A percentile compares a stretch with the other conserved stretches of the same genome.
Evolutionary conservation across 331 rosid species (phyloP).

Genomic region (Telfairia occidentalis): DNA sequence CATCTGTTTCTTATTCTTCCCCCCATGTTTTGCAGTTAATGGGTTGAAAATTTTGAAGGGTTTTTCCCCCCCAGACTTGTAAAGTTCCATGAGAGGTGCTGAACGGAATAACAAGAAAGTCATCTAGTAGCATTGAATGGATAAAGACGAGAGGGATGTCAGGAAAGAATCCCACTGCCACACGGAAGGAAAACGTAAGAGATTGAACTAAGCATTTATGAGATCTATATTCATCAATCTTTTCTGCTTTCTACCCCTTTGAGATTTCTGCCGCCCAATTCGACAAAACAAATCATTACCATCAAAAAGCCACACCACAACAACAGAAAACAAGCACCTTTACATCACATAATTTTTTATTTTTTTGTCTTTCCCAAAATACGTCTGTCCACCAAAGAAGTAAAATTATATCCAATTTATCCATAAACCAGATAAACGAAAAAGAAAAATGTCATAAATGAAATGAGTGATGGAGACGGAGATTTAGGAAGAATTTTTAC

Average conservation of each 20-base stretch:
- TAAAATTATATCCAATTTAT: background rate
- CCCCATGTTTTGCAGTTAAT: background rate
- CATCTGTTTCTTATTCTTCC: background rate
- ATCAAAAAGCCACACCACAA: background rate
- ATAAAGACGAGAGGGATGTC: constrained; percentile 1
- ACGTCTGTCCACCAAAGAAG: background rate
- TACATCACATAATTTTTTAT: background rate
- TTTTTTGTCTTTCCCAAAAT: background rate
- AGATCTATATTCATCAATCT: background rate
- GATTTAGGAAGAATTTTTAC: background rate
- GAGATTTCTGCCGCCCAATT: background rate
- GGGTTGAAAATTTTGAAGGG: background rate
- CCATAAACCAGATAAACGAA: background rate
- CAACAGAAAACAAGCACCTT: background rate
- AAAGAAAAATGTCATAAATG: background rate
- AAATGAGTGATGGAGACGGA: background rate
- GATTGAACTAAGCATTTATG: constrained; percentile 1
- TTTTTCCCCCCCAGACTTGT: background rate
- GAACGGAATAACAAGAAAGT: background rate
- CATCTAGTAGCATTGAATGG: background rate
- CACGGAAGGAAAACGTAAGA: constrained; percentile 10
- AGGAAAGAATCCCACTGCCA: constrained; percentile 7
- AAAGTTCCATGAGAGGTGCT: background rate
- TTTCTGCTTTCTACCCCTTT: background rate
- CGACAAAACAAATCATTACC: background rate